phyloP scores from a whole-genome alignment of 306 rosid species.

The Sicyos baderoa region DNA sequence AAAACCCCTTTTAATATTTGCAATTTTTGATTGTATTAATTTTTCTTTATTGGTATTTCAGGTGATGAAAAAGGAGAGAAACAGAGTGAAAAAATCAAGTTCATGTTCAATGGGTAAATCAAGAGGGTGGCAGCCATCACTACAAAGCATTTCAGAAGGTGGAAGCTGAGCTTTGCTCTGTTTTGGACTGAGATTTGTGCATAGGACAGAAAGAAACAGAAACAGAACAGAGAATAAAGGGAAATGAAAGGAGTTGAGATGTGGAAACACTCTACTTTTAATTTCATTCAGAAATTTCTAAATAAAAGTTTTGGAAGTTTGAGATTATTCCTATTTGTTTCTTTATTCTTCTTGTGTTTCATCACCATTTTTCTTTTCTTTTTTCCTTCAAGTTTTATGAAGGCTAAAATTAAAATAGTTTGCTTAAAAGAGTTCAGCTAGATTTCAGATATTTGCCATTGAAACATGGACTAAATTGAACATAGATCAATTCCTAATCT shows the following conservation, averaged over 20 bases:
- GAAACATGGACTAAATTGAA: no score
- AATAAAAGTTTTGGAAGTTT: not conserved
- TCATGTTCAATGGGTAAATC: not conserved
- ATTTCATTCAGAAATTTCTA: constrained; percentile 8
- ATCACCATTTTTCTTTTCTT: no score
- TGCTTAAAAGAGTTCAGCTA: no score
- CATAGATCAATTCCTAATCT: no score
- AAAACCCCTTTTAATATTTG: no score
- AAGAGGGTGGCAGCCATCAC: constrained; percentile 22
- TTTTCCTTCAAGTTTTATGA: no score
- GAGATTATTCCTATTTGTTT: not conserved
- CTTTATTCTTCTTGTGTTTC: not conserved
- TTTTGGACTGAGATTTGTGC: constrained; percentile 12
- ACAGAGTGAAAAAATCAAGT: not conserved
- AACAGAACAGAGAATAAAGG: not conserved
- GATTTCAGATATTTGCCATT: no score
- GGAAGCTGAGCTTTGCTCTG: constrained; percentile 9
- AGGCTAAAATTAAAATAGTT: no score
- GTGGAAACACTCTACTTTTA: not conserved
- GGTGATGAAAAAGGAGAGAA: constrained; percentile 14
- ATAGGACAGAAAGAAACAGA: not conserved
- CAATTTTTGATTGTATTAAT: no score
- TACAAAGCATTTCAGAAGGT: constrained; percentile 19
- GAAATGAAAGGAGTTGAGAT: not conserved
- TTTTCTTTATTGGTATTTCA: not conserved